Evolutionary conservation across 306 rosid species (phyloP), one percentile per base, ranked within the genome.

Genomic region (Ormosia semicastrata): DNA sequence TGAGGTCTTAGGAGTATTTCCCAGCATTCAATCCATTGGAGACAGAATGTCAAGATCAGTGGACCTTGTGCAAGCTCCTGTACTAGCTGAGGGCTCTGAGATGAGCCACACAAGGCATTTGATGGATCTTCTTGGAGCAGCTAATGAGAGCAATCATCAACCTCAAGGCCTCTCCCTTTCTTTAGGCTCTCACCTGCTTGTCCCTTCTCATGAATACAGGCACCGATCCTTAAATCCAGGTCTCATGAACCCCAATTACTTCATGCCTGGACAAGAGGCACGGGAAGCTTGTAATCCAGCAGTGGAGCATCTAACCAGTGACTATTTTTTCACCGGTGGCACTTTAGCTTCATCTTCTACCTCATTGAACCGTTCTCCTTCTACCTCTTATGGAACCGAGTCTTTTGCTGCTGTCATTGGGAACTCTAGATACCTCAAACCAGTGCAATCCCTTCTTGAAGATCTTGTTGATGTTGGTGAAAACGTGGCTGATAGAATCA

Each of bases 61-160:
- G 46, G 87, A 80, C 79, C 85, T 85, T 74, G 80, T 87, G 64
- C 94, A 85, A 84, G 84, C 85, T 76, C 84, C 88, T 33, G 46
- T 52, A 4, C 63, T 79, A 4, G 71, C 83, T 2, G 82, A 80
- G 64, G 88, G 84, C 29, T 84, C 95, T n/a, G 89, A 86, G 74
- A 88, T 89, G 70, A 90, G 86, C 85, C 94, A 92, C 74, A 89
- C 92, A 13, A 88, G 95, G 73, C 97, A 90, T 78, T 65, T 89
- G 40, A 91, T 93, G 94, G 94, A 93, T 82, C 95, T 92, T 72
- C 89, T 89, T 37, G 94, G 92, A n/a, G 92, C 90, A 50, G 74
- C 93, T 15, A 85, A 85, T 50, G 85, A 82, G 66, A 82, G 58
- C 32, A 88, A 81, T 53, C 87, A 75, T 67, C 92, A 85, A 39